These are phyloP conservation scores for Stropharia rugosoannulata DNA, from an alignment of 768 basidiomycete genomes.

Conservation along the genomic window DNA sequence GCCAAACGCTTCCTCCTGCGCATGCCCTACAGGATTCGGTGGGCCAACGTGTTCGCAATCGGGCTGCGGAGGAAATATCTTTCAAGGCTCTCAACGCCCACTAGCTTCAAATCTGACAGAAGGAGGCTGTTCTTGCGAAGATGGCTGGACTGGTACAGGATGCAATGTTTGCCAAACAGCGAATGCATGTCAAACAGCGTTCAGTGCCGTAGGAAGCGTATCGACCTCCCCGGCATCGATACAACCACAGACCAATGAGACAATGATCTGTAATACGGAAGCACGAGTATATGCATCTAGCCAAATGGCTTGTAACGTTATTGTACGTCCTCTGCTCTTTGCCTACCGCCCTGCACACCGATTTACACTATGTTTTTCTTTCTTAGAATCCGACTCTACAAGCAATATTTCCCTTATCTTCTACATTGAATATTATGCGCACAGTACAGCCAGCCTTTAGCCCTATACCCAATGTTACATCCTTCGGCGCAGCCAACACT, in stretches of 20 bases:
- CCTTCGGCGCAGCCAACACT: slow-evolving; percentile 52
- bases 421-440: slow-evolving; percentile 79
- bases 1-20: slow-evolving; percentile 55
- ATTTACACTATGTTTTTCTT: not conserved
- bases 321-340: slow-evolving; percentile 47
- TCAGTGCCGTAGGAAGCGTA: slow-evolving; percentile 35
- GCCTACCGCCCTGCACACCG: not conserved
- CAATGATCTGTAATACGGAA: slow-evolving; percentile 68
- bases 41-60: slow-evolving; percentile 67
- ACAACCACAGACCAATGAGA: slow-evolving; percentile 40
- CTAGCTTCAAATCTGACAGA: slow-evolving; percentile 65
- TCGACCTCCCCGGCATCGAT: slow-evolving; percentile 30
- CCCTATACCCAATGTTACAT: slow-evolving; percentile 61
- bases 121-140: slow-evolving; percentile 65
- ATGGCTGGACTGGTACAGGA: slow-evolving; percentile 74
- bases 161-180: slow-evolving; percentile 79
- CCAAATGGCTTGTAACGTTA: slow-evolving; percentile 83
- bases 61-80: slow-evolving; percentile 80
- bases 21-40: slow-evolving; percentile 83
- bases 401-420: slow-evolving; percentile 65
- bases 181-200: slow-evolving; percentile 68
- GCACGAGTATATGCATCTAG: slow-evolving; percentile 76
- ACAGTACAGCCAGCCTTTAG: slow-evolving; percentile 69
- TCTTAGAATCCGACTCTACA: slow-evolving; percentile 82
- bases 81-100: slow-evolving; percentile 63